phyloP scores from a whole-genome alignment of 2,329 filamentous ascomycete species.

The Hysterium pulicare region DNA sequence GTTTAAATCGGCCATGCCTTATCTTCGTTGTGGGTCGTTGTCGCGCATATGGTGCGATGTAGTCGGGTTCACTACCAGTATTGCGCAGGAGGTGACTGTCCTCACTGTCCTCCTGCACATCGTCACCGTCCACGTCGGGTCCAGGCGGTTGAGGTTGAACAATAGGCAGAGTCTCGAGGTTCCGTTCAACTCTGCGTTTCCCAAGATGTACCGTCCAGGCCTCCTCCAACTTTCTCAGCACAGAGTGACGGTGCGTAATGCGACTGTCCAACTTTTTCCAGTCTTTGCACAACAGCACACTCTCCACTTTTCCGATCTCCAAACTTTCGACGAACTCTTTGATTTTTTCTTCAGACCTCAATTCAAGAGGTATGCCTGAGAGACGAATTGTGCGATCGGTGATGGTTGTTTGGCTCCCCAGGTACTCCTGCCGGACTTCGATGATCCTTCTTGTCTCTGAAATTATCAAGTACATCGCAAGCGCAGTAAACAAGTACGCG shows the following conservation, averaged over 20 bases:
- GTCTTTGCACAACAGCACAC: constrained; percentile 78
- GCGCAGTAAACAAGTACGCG: constrained; percentile 81
- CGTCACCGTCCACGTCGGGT: constrained; percentile 29
- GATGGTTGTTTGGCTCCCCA: constrained; percentile 90
- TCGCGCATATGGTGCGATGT: constrained; percentile 45
- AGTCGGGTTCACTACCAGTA: constrained; percentile 31
- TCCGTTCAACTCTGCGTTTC: constrained; percentile 49
- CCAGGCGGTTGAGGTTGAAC: constrained; percentile 44
- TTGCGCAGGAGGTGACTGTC: constrained; percentile 59
- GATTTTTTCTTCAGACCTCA: constrained; percentile 78
- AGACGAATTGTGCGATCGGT: constrained; percentile 92
- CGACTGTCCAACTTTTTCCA: constrained; percentile 80
- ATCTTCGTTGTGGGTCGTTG: constrained; percentile 67
- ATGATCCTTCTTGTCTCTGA: constrained; percentile 83
- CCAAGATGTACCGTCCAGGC: constrained; percentile 77
- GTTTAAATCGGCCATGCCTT: constrained; percentile 72
- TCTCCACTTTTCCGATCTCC: constrained; percentile 85
- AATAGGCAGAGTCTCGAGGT: constrained; percentile 49
- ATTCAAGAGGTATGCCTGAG: constrained; percentile 76
- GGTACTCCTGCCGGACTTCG: constrained; percentile 79
- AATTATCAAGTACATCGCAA: constrained; percentile 80
- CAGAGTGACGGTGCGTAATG: constrained; percentile 62
- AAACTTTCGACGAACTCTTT: constrained; percentile 84
- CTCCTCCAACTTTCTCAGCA: constrained; percentile 73
- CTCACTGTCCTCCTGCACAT: constrained; percentile 59